These are phyloP conservation scores for Russula griseocarnosa DNA, from an alignment of 768 basidiomycete genomes.

Conservation along the genomic window DNA sequence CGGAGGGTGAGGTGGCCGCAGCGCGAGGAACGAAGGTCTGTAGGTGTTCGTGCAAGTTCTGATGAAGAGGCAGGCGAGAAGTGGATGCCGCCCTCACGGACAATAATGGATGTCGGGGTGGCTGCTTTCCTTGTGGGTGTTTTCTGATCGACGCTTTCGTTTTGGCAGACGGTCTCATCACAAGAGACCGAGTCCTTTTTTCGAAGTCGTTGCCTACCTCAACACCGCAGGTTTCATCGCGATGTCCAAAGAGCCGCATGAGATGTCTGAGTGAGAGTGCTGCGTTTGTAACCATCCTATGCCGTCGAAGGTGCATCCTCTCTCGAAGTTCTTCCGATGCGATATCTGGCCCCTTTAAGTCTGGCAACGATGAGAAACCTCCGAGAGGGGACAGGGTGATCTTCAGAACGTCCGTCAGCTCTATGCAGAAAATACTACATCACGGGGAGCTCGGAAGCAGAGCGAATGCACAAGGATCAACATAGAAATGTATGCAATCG, in stretches of 20 bases:
- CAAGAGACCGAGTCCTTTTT: not conserved
- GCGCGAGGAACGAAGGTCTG: not conserved
- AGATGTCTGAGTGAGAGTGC: not conserved
- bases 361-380: slow-evolving; percentile 48
- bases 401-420: slow-evolving; percentile 33
- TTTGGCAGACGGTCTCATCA: not conserved
- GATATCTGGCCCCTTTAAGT: slow-evolving; percentile 62
- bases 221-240: not conserved
- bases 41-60: not conserved
- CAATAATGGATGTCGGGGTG: not conserved
- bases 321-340: slow-evolving; percentile 53
- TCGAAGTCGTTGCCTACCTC: not conserved
- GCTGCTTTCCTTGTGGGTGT: not conserved
- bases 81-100: too few species aligned
- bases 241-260: not conserved
- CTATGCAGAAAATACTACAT: too few species aligned
- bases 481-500: slow-evolving; percentile 62
- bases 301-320: slow-evolving; percentile 40
- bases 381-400: slow-evolving; percentile 65
- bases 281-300: slow-evolving; percentile 21
- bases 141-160: not conserved
- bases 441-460: not conserved
- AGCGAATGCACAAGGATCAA: slow-evolving; percentile 49
- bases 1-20: not conserved
- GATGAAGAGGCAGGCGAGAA: not conserved